Base-by-base conservation (phyloP, 495 filamentous ascomycete genomes). In the Penicillium pulvis region DNA sequence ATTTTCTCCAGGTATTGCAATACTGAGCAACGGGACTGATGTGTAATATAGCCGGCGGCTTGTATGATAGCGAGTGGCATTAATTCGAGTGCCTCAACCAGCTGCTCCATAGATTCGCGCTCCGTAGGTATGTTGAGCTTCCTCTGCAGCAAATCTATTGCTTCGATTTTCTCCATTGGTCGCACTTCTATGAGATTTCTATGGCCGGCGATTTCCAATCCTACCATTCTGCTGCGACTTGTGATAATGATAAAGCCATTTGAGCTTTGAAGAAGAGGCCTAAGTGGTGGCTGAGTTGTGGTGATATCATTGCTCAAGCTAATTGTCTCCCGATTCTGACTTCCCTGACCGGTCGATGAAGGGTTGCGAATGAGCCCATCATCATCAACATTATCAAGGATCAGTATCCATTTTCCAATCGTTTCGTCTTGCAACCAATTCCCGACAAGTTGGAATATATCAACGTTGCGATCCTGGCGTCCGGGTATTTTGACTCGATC, bases 1-100 rank as follows among this genome's bases (percentile, higher is more conserved):
- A 79, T 77, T n/a, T 71, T 55, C 43, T 70, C 39, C 0, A 80
- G 58, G 56, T 83, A 82, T 49, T 70, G 55, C 35, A 57, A 39
- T 49, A 74, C 58, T 12, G 64, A 67, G 36, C 17, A 52, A 7
- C 71, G 56, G 8, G 66, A 68, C 33, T 62, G 57, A 30, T 67
- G 6, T 7, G 24, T 39, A 30, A 57, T 57, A 35, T 30, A 57
- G 14, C 17, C 20, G 1, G 55, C 55, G 2, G 55, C 44, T 23
- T 57, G 46, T 16, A 43, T 28, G 7, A 57, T 57, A 11, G 55
- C 55, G n/a, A 57, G 55, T 9, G 55, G 55, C 33, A 57, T 51
- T 10, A 42, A 43, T 17, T 50, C 55, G 23, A 57, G 46, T 0
- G 11, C 55, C 7, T 42, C 23, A 4, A 42, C 33, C 14, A 57